phyloP scores from a whole-genome alignment of 1,284 basidiomycete genomes.

The Neotropicomus parvogracilis region DNA sequence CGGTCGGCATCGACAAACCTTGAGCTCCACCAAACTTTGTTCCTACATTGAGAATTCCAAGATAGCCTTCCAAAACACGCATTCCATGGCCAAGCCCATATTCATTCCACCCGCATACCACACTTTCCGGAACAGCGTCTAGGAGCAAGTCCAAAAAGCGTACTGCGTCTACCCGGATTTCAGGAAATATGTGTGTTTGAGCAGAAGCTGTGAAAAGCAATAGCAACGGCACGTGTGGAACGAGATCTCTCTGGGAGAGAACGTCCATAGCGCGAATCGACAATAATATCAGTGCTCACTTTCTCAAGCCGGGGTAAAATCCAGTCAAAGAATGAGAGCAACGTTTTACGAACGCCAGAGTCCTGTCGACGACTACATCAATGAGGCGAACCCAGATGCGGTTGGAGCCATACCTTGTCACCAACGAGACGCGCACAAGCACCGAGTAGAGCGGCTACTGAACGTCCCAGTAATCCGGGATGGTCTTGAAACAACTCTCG shows the following conservation, averaged over 20 bases:
- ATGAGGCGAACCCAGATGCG: not conserved
- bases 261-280: slow-evolving; percentile 5
- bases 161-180: slow-evolving; percentile 88
- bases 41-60: slow-evolving; percentile 67
- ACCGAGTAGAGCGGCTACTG: slow-evolving; percentile 63
- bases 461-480: slow-evolving; percentile 52
- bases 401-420: slow-evolving; percentile 63
- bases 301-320: slow-evolving; percentile 63
- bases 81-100: slow-evolving; percentile 49
- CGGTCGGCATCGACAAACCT: slow-evolving; percentile 35
- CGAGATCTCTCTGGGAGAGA: slow-evolving; percentile 53
- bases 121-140: slow-evolving; percentile 63
- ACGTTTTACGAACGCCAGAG: slow-evolving; percentile 56
- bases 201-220: slow-evolving; percentile 88
- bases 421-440: slow-evolving; percentile 69
- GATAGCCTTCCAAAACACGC: slow-evolving; percentile 70
- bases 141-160: slow-evolving; percentile 79
- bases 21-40: slow-evolving; percentile 57
- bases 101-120: slow-evolving; percentile 68
- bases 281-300: slow-evolving; percentile 38
- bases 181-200: slow-evolving; percentile 92
- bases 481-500: slow-evolving; percentile 76
- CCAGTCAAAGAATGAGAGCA: slow-evolving; percentile 66
- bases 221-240: slow-evolving; percentile 70
- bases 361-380: slow-evolving; percentile 43